Evolutionary conservation across 345 rosid species (phyloP).

Genomic region (Gossypium turneri): DNA sequence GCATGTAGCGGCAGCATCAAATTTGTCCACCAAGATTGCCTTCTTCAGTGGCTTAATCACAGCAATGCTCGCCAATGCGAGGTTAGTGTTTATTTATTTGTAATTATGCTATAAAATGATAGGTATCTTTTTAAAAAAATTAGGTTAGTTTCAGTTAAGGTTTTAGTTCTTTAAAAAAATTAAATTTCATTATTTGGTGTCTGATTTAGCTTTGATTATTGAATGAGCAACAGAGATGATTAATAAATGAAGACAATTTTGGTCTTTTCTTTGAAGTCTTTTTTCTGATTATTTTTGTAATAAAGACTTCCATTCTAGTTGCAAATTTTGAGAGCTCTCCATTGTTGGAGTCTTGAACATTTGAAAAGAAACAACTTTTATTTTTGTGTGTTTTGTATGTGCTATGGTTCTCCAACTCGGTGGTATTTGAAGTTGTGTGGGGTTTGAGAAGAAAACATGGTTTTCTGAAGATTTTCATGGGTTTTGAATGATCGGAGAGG

Average conservation of each 20-base stretch:
- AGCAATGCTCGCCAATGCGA: constrained; percentile 99
- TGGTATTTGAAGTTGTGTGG: not conserved
- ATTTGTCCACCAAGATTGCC: constrained; percentile 97
- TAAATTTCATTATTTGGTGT: not conserved
- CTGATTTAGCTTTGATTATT: not conserved
- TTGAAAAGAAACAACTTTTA: not conserved
- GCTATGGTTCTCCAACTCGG: not conserved
- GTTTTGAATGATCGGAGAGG: not conserved
- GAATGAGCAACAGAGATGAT: not conserved
- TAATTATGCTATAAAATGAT: not conserved
- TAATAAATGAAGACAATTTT: not conserved
- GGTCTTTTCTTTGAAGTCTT: not conserved
- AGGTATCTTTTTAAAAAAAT: not conserved
- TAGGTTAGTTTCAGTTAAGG: not conserved
- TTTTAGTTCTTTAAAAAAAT: not conserved
- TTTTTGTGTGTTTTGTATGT: not conserved
- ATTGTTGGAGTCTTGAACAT: not conserved
- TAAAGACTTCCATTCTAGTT: not conserved
- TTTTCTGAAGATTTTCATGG: constrained; percentile 5
- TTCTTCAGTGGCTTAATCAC: constrained; percentile 98
- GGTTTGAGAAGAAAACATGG: not conserved
- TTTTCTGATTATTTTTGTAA: not conserved
- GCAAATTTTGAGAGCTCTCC: not conserved
- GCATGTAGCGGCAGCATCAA: constrained; percentile 99
- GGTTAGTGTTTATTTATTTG: constrained; percentile 37